Evolutionary conservation across 441 rosid species (phyloP).

Genomic region (Arabidopsis lyrata): DNA sequence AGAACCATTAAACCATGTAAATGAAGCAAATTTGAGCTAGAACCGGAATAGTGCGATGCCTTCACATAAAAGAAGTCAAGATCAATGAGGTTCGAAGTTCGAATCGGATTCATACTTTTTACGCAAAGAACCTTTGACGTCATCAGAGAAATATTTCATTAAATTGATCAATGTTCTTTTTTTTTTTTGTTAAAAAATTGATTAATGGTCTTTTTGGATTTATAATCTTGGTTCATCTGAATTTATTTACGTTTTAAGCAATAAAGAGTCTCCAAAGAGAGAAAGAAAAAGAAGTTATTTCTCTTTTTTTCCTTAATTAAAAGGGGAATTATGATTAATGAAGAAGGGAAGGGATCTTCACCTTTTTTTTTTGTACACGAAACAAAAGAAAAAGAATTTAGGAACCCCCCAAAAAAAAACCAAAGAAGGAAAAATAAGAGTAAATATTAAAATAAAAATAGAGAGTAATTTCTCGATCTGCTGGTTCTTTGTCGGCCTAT

Average conservation of each 20-base stretch:
- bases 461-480: conserved; percentile 27
- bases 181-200: background rate
- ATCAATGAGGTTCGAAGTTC: conserved; percentile 13
- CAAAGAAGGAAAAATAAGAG: background rate
- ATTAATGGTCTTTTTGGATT: background rate
- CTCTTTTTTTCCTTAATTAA: background rate
- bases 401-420: background rate
- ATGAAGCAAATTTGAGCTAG: background rate
- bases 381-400: conserved; percentile 13
- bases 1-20: background rate
- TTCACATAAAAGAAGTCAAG: background rate
- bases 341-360: conserved; percentile 8
- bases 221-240: background rate
- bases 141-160: background rate
- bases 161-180: background rate
- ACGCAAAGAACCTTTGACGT: conserved; percentile 11
- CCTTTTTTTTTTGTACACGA: conserved; percentile 21
- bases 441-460: background rate
- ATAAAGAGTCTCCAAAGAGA: background rate
- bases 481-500: conserved; percentile 23
- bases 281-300: background rate
- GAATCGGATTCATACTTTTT: background rate
- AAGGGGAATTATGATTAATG: conserved; percentile 19
- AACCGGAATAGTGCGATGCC: conserved; percentile 21
- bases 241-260: background rate